Percentiles rank a stretch among this genome's conserved stretches.
phyloP scores from a whole-genome alignment of 352 stramenopile species.

The Pythium aquatile region DNA sequence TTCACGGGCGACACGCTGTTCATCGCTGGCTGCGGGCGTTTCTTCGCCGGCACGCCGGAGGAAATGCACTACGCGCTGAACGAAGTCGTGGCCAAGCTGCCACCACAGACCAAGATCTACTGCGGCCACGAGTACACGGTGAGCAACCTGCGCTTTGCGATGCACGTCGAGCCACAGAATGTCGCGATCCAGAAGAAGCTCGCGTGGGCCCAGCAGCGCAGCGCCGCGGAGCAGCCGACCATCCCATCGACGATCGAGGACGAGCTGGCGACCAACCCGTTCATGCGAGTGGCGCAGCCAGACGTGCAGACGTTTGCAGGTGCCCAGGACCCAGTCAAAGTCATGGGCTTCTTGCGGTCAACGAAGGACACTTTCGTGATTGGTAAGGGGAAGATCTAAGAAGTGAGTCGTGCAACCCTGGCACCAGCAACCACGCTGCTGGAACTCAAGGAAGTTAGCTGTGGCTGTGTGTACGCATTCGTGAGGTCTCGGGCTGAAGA shows the following conservation, averaged over 20 bases:
- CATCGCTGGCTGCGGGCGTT: constrained; percentile 87
- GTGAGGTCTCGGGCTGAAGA: too few relatives aligned
- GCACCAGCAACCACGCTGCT: too few relatives aligned
- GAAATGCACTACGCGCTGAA: constrained; percentile 89
- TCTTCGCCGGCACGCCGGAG: constrained; percentile 69
- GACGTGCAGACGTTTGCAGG: constrained; percentile 56
- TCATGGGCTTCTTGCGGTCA: constrained; percentile 56
- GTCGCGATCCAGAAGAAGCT: constrained; percentile 61
- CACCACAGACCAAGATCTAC: constrained; percentile 74
- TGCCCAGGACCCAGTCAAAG: constrained; percentile 39
- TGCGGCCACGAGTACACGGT: constrained; percentile 94
- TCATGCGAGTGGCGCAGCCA: constrained; percentile 62
- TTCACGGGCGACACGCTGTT: constrained; percentile 94
- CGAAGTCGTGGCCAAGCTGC: constrained; percentile 69
- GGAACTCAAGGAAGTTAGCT: too few relatives aligned
- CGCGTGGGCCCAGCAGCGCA: constrained; percentile 42
- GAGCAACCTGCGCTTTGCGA: constrained; percentile 88
- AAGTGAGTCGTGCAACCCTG: background rate
- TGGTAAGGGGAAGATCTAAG: constrained; percentile 43
- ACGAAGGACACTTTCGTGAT: constrained; percentile 65
- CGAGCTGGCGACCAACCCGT: constrained; percentile 75
- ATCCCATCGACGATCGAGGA: constrained; percentile 86
- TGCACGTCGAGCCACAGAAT: constrained; percentile 90
- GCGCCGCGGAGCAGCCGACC: constrained; percentile 56
- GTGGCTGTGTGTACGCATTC: too few relatives aligned